Evolutionary conservation across 2,329 filamentous ascomycete genomes (phyloP).

Genomic region (Xylariaceae sp.): DNA sequence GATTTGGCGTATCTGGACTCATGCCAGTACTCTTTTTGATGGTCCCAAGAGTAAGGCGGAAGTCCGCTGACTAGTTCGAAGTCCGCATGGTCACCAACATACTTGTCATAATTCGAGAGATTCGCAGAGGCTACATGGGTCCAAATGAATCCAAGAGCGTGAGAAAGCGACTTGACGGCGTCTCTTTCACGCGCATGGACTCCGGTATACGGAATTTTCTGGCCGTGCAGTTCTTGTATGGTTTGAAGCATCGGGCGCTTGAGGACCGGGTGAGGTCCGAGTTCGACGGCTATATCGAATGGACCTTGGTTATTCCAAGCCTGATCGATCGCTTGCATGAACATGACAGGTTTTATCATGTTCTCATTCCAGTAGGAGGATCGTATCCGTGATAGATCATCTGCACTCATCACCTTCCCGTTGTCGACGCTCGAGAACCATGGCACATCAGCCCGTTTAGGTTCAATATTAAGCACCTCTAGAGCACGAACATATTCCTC

Average conservation of each 20-base stretch:
- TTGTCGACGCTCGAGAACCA: slow-evolving; percentile 4
- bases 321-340: slow-evolving; percentile 48
- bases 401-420: slow-evolving; percentile 1
- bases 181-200: not conserved
- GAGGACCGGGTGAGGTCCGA: slow-evolving; percentile 32
- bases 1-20: slow-evolving; percentile 24
- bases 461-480: slow-evolving; percentile 34
- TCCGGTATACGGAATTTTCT: slow-evolving; percentile 12
- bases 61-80: slow-evolving; percentile 6
- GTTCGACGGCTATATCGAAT: slow-evolving; percentile 49
- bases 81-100: not conserved
- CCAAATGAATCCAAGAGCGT: slow-evolving; percentile 9
- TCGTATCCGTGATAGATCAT: too few relatives aligned
- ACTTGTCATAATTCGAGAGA: not conserved
- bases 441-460: slow-evolving; percentile 1
- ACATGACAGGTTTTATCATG: slow-evolving; percentile 52
- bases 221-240: not conserved
- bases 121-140: not conserved
- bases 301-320: slow-evolving; percentile 34
- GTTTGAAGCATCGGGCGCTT: slow-evolving; percentile 4
- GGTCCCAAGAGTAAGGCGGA: slow-evolving; percentile 29
- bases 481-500: slow-evolving; percentile 24
- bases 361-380: slow-evolving; percentile 55
- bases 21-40: slow-evolving; percentile 25
- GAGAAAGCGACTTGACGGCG: not conserved